Evolutionary conservation across 1,284 basidiomycete species (phyloP).

Genomic region (Ceratobasidium papillatum): DNA sequence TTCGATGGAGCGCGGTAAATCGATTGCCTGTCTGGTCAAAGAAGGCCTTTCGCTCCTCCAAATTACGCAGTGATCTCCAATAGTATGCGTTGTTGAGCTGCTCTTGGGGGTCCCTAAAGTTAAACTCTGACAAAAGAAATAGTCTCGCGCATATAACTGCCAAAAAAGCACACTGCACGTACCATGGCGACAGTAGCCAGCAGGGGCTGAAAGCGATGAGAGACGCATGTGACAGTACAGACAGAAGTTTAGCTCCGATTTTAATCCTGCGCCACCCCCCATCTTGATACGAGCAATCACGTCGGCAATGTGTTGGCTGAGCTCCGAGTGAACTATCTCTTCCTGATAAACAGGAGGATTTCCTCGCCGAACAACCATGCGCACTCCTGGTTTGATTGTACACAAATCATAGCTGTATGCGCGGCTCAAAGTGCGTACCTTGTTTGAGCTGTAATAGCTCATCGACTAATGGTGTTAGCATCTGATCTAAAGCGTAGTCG

Average conservation of each 20-base stretch:
- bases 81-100: slow-evolving; percentile 8
- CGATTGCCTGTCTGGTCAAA: slow-evolving; percentile 8
- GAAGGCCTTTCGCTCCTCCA: neutral
- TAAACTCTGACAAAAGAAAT: neutral
- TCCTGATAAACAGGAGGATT: neutral
- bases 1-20: slow-evolving; percentile 20
- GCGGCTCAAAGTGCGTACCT: neutral
- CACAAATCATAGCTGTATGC: neutral
- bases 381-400: neutral
- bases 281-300: slow-evolving; percentile 24
- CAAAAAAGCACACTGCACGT: neutral
- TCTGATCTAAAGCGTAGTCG: slow-evolving; percentile 11
- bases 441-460: slow-evolving; percentile 12
- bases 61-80: neutral
- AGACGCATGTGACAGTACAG: neutral
- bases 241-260: slow-evolving; percentile 20
- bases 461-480: slow-evolving; percentile 14
- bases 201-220: neutral
- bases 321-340: neutral
- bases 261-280: slow-evolving; percentile 10
- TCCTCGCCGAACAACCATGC: neutral
- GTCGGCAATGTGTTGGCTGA: slow-evolving; percentile 20
- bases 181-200: slow-evolving; percentile 1
- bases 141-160: too few species aligned
- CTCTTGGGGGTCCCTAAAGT: neutral